Conservation (phyloP, 192 early-diverging fungal species). For the Ambispora gerdemannii region DNA sequence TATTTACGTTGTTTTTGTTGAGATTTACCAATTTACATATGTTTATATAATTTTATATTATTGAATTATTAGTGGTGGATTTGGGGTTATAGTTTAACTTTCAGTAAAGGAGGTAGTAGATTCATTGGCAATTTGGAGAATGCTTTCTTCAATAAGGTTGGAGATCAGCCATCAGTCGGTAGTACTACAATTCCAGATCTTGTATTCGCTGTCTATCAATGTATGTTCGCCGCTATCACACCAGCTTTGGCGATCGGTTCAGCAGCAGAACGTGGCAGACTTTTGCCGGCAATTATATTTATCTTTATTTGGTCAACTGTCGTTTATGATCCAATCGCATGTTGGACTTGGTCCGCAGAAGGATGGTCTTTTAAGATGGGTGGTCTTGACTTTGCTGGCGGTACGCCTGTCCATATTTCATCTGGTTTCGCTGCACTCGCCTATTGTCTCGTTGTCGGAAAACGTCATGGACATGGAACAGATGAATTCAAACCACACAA, state of each 20-base stretch:
- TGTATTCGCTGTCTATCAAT: conserved; percentile 77
- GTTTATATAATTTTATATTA: neutral
- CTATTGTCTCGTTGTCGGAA: conserved; percentile 80
- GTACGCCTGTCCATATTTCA: conserved; percentile 91
- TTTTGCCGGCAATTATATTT: conserved; percentile 84
- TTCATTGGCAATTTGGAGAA: conserved; percentile 83
- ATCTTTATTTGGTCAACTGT: conserved; percentile 94
- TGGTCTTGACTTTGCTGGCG: conserved; percentile 91
- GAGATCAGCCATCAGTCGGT: neutral
- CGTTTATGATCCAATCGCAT: conserved; percentile 92
- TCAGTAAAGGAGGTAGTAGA: conserved; percentile 64
- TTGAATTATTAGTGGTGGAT: conserved; percentile 65
- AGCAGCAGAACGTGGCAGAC: conserved; percentile 85
- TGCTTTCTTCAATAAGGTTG: conserved; percentile 47
- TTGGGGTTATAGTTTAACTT: conserved; percentile 87
- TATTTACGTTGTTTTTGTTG: neutral
- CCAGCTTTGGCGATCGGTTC: conserved; percentile 89
- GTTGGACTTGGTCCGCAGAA: conserved; percentile 87
- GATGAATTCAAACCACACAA: conserved; percentile 84
- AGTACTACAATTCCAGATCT: neutral
- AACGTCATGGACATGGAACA: conserved; percentile 68
- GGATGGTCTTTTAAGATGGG: conserved; percentile 86
- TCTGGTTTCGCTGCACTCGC: conserved; percentile 90
- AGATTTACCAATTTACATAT: neutral
- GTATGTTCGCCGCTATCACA: conserved; percentile 91